Conservation (phyloP, 768 basidiomycete species). For the Boletus coccyginus region DNA sequence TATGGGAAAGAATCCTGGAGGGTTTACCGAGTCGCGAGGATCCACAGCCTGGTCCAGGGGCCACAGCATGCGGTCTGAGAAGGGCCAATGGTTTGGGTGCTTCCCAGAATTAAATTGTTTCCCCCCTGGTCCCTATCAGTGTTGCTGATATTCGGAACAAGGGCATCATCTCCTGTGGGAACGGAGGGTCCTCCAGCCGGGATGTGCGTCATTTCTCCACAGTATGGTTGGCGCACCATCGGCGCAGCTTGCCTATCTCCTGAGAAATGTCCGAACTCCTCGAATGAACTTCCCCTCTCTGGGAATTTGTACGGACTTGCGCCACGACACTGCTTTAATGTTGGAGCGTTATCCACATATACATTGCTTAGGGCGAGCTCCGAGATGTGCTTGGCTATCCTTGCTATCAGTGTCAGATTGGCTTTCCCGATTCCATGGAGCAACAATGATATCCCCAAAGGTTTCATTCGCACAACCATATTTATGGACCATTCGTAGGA, state of each 20-base stretch:
- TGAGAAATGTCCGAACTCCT: background rate
- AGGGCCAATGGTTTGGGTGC: too few species aligned
- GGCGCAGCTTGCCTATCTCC: too few species aligned
- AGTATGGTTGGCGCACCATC: background rate
- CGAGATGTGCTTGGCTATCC: background rate
- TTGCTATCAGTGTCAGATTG: conserved; percentile 1
- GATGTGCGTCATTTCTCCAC: background rate
- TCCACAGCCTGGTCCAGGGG: too few species aligned
- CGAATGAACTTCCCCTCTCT: background rate
- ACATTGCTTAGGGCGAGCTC: too few species aligned
- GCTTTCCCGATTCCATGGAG: background rate
- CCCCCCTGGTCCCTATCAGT: too few species aligned
- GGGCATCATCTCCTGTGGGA: too few species aligned
- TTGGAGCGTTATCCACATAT: too few species aligned
- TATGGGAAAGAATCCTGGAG: too few species aligned
- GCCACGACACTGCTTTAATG: background rate
- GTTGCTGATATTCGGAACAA: too few species aligned
- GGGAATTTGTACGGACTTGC: background rate
- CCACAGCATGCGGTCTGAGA: too few species aligned
- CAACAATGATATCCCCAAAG: background rate
- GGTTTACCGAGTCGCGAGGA: too few species aligned
- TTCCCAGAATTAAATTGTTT: too few species aligned
- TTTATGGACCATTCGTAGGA: background rate
- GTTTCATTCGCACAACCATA: background rate
- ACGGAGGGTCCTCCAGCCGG: background rate